Percentiles rank a stretch among this genome's conserved stretches.
Conservation (phyloP, 106 monocot species). For the Apostasia ramifera region DNA sequence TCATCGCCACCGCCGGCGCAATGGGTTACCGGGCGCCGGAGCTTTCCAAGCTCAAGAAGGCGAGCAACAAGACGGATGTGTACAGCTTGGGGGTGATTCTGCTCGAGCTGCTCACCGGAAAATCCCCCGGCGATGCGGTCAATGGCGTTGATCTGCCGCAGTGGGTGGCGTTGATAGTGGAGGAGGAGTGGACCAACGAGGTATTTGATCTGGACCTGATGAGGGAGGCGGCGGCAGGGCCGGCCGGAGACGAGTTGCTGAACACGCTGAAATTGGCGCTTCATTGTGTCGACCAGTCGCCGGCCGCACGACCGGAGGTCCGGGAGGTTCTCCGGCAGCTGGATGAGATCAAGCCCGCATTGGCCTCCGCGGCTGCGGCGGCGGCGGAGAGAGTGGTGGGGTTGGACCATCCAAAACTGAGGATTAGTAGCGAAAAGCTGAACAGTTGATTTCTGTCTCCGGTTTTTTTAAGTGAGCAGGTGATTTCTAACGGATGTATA, state of each 20-base stretch:
- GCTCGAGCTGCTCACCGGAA: slow-evolving; percentile 61
- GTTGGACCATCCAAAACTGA: background rate
- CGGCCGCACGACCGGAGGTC: slow-evolving; percentile 36
- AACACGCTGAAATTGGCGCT: slow-evolving; percentile 43
- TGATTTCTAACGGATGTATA: no score
- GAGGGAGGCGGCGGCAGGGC: slow-evolving; percentile 34
- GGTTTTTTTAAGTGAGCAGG: no score
- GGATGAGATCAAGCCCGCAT: slow-evolving; percentile 42
- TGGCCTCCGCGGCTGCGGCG: slow-evolving; percentile 1
- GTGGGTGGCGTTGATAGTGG: slow-evolving; percentile 61
- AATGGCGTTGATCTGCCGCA: slow-evolving; percentile 48
- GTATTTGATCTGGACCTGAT: slow-evolving; percentile 55
- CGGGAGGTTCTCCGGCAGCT: slow-evolving; percentile 35
- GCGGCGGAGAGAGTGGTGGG: background rate
- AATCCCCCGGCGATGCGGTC: slow-evolving; percentile 40
- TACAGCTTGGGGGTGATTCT: slow-evolving; percentile 62
- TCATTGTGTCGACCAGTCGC: slow-evolving; percentile 42
- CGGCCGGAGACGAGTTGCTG: slow-evolving; percentile 48
- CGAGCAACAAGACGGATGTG: slow-evolving; percentile 55
- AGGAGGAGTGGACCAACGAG: slow-evolving; percentile 63
- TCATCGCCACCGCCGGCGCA: slow-evolving; percentile 43
- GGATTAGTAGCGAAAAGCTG: slow-evolving; percentile 1
- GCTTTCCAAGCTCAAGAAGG: slow-evolving; percentile 61
- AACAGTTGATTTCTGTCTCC: background rate
- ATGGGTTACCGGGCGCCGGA: slow-evolving; percentile 61